Base-by-base conservation (phyloP, 805 yeast genomes). In the Yamadazyma olivae region DNA sequence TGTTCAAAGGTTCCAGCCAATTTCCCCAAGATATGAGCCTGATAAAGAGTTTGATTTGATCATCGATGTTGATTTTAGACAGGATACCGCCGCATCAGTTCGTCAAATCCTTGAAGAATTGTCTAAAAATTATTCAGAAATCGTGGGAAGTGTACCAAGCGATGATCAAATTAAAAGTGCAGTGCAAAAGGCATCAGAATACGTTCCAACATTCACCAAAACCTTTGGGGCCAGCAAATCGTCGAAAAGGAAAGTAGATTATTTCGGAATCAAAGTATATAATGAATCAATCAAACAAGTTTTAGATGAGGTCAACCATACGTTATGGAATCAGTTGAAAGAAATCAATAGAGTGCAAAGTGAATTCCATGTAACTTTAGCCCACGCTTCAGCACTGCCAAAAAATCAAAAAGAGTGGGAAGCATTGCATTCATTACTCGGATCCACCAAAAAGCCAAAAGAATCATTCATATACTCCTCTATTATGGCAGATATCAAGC, bases 1-100 rank as follows among this genome's bases (percentile, higher is more conserved):
- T 50, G 64, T 85, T 31, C 67, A 67, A 4, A 63, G 93, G 38
- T 86, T 81, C 49, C 85, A 87, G 51, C 75, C 78, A 0, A 70
- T 86, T 2, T 61, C 74, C 40, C 39, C 61, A 1, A 36, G 44
- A 0, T 54, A 43, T 10, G 56, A 52, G 3, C 95, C 95, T 0
- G 96, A 90, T 46, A 59, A 64, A 8, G 45, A 54, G 24, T 91
- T 90, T 62, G 91, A 86, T 53, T 41, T 64, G 9, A 65, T 86
- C 2, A 75, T 93, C 16, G 62, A 81, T 36, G 58, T 93, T 35
- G 60, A 70, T 4, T 74, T 77, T 1, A 42, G 46, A 4, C 50
- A 46, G 1, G 44, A 55, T 2, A 58, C 71, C 16, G 71, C 84
- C 0, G 61, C 57, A 39, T 43, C 39, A 0, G 61, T 84, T 2